Percentiles rank a stretch among this genome's conserved stretches.
These are phyloP conservation scores for Colletotrichum agaves DNA, from an alignment of 2,329 filamentous ascomycete species.

Conservation along the genomic window DNA sequence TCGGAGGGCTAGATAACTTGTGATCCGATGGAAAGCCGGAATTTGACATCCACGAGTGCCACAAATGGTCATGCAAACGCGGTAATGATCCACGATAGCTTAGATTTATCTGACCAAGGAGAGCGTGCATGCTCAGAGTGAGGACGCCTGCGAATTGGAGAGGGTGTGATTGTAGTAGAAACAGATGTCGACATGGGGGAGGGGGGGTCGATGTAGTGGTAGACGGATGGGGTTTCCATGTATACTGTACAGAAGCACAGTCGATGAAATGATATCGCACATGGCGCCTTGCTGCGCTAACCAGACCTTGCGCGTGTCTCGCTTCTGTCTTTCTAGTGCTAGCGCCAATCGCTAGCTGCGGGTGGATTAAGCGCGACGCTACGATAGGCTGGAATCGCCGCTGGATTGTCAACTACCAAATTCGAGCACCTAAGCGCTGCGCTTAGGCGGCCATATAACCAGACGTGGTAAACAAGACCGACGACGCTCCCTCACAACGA, in stretches of 20 bases:
- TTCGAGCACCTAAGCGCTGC: slow-evolving; percentile 36
- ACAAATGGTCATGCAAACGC: neutral
- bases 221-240: neutral
- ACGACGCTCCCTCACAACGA: slow-evolving; percentile 10
- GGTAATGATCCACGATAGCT: slow-evolving; percentile 15
- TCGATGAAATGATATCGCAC: neutral
- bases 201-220: neutral
- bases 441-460: slow-evolving; percentile 31
- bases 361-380: slow-evolving; percentile 31
- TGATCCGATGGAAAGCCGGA: neutral
- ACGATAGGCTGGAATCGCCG: slow-evolving; percentile 36
- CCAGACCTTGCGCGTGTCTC: slow-evolving; percentile 19
- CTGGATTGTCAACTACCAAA: neutral
- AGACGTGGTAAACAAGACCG: slow-evolving; percentile 36
- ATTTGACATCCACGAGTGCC: neutral
- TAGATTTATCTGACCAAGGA: slow-evolving; percentile 7
- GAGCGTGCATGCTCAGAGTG: slow-evolving; percentile 6
- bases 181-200: neutral
- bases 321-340: slow-evolving; percentile 19
- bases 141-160: neutral
- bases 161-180: slow-evolving; percentile 31
- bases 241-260: neutral
- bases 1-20: slow-evolving; percentile 8
- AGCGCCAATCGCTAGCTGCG: slow-evolving; percentile 20
- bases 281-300: neutral